Conservation (phyloP, 2,329 filamentous ascomycete species). For the Camillea tinctor region DNA sequence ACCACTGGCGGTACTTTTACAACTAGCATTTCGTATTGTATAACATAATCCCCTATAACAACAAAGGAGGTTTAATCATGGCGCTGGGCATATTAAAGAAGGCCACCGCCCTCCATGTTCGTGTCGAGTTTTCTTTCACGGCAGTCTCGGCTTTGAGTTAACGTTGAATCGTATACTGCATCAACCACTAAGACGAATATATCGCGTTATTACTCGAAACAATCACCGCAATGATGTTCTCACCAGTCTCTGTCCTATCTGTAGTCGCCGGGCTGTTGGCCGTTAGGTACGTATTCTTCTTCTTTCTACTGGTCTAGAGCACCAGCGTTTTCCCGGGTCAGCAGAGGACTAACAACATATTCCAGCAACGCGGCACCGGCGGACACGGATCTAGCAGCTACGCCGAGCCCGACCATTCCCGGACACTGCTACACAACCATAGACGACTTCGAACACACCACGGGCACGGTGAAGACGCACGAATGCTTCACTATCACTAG, state of each 20-base stretch:
- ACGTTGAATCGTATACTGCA: background rate
- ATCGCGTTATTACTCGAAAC: background rate
- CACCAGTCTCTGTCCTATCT: constrained; percentile 10
- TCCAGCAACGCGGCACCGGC: constrained; percentile 16
- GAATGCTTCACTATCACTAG: constrained; percentile 26
- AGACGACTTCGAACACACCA: constrained; percentile 21
- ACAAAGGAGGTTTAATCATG: background rate
- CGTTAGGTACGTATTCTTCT: constrained; percentile 16
- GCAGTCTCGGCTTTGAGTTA: background rate
- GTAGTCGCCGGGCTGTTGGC: constrained; percentile 14
- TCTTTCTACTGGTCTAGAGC: background rate
- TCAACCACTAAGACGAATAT: constrained; percentile 1
- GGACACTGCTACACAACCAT: constrained; percentile 25
- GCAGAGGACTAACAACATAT: background rate
- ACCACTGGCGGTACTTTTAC: background rate
- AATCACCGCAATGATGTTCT: constrained; percentile 17
- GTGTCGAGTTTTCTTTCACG: background rate
- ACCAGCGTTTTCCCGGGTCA: background rate
- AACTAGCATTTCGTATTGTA: background rate
- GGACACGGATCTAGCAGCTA: background rate
- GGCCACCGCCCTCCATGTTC: background rate
- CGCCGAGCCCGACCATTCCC: constrained; percentile 14
- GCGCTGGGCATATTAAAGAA: background rate
- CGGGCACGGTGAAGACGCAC: constrained; percentile 19
- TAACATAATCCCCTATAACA: background rate